phyloP scores from a whole-genome alignment of 306 rosid species.

The Parietaria judaica region DNA sequence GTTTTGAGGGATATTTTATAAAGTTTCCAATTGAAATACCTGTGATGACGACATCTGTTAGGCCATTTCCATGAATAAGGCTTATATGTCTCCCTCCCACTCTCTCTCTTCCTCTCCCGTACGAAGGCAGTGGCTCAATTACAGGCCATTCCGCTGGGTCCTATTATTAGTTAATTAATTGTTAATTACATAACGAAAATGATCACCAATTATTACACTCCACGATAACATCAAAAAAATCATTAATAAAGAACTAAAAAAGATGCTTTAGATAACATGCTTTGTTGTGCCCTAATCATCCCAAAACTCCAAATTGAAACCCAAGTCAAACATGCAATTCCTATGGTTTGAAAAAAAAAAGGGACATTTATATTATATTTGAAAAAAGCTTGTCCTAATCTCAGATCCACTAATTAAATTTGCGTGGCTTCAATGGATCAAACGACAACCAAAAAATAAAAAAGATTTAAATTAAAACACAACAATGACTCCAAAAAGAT shows the following conservation, averaged over 20 bases:
- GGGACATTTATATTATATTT: background rate
- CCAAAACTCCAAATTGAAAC: background rate
- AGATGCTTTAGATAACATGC: background rate
- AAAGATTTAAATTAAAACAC: background rate
- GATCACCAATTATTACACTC: background rate
- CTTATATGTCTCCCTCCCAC: constrained; percentile 91
- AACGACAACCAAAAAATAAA: constrained; percentile 4
- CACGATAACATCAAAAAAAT: too few species aligned
- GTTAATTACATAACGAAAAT: constrained; percentile 6
- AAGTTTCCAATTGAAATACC: constrained; percentile 50
- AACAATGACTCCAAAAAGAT: background rate
- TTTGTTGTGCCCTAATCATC: background rate
- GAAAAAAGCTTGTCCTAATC: too few species aligned
- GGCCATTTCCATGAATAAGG: constrained; percentile 85
- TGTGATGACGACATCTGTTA: constrained; percentile 80
- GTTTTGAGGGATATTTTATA: too few species aligned
- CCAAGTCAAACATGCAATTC: background rate
- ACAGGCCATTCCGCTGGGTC: constrained; percentile 81
- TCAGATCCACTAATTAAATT: background rate
- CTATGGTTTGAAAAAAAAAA: background rate
- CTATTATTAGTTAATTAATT: constrained; percentile 27
- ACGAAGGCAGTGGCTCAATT: constrained; percentile 80
- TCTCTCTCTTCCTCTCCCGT: constrained; percentile 97
- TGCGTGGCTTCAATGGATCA: background rate
- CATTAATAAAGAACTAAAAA: background rate